Base-by-base conservation (phyloP, 2,329 filamentous ascomycete genomes). In the Aspergillus unguis region DNA sequence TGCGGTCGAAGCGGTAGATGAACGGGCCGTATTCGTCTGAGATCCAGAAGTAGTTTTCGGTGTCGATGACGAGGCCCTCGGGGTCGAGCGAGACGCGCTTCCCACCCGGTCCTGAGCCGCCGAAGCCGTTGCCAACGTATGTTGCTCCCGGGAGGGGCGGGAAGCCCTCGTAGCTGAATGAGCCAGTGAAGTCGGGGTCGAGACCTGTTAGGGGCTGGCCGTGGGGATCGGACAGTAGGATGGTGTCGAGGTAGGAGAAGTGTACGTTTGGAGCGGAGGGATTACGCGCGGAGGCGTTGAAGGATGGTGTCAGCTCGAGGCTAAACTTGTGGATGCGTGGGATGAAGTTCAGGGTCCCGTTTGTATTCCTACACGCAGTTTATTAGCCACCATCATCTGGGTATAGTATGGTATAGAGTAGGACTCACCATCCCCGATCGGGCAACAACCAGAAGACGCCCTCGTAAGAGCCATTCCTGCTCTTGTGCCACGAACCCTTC, bases 11-110 rank as follows among this genome's bases (percentile, higher is more conserved):
- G 41, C 83, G 79, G 75, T 88, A 90, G 25, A 88, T 72, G 60
- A 85, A 88, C 0, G 85, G 85, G 0, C 85, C 86, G 63, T 87
- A 86, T 70, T 89, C 86, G 63, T 90, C 86, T 6, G 76, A 80
- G 36, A 88, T 74, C 84, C 85, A 90, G 70, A 87, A 88, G 0
- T 76, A 75, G 9, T 80, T 83, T 50, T 86, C 80, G 0, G 71
- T 58, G 44, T 78, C 79, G 5, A 90, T 74, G 1, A 83, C 80
- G 0, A 90, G 71, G 1, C 86, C 86, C 71, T 90, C 87, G 0
- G 80, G 71, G 62, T 90, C 87, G 2, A 90, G 63, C 0, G 80
- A 68, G 32, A 88, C 77, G 9, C 82, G 75, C 52, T 75, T 77
- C 1, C 83, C 85, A 5, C 85, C 85, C 0, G 78, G 65, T 0